Conservation (phyloP, 768 basidiomycete genomes). For the Boletus rex-veris region DNA sequence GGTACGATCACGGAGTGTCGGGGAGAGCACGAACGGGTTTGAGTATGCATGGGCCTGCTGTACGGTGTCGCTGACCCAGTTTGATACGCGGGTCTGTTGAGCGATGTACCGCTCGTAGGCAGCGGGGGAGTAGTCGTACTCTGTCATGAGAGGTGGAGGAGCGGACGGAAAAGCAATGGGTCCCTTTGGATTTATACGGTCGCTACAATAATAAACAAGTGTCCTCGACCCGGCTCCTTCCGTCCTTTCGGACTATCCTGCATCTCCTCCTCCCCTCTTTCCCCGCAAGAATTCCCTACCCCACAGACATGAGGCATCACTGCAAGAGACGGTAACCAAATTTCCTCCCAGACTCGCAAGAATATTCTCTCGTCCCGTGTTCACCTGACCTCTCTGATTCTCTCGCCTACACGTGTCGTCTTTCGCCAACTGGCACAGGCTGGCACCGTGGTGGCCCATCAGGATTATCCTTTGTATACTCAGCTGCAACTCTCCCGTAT, state of each 20-base stretch:
- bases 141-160: constrained; percentile 41
- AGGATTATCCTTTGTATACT: background rate
- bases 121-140: constrained; percentile 60
- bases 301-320: constrained; percentile 21
- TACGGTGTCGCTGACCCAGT: constrained; percentile 48
- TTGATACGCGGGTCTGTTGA: constrained; percentile 46
- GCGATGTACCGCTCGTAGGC: constrained; percentile 45
- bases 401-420: background rate
- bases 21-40: constrained; percentile 30
- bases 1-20: constrained; percentile 28
- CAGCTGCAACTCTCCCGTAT: background rate
- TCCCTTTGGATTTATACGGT: constrained; percentile 8
- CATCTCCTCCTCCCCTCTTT: constrained; percentile 12
- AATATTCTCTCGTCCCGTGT: background rate
- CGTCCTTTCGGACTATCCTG: background rate
- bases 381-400: background rate
- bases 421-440: background rate
- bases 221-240: background rate
- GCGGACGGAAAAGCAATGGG: constrained; percentile 6
- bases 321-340: background rate
- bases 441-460: background rate
- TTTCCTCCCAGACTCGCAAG: background rate
- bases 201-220: background rate
- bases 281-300: constrained; percentile 24
- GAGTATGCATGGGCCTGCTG: constrained; percentile 26